Evolutionary conservation across 805 yeast species (phyloP), one percentile per base, ranked within the genome.

Genomic region (Blastobotrys terrestris): DNA sequence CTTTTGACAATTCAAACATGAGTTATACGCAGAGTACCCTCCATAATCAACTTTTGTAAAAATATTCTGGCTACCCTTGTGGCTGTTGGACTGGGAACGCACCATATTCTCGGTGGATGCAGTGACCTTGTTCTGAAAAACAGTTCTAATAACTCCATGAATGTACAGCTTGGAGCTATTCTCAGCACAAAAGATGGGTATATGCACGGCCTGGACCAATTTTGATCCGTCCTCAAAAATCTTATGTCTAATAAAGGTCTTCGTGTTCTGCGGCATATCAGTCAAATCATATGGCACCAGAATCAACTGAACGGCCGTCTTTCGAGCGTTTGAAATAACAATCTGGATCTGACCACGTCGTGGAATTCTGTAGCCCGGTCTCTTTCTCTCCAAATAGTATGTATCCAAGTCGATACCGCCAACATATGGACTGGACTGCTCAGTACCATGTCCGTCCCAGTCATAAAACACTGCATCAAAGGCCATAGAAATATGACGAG

Each of bases 191-290:
- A 52, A 61, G 3, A 67, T 55, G 45, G 62, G 69, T 18, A 67
- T 31, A 48, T 67, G 71, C 7, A 62, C 57, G 3, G 69, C 71
- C 49, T 64, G 62, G 40, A 61, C 49, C 19, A 68, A 53, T 7
- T 51, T 42, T 21, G 55, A 57, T 15, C 53, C 48, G 31, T 47
- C 31, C 4, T 52, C 44, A 49, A 47, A 54, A 22, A 60, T 56
- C 57, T 63, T 62, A 42, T 67, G 71, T 41, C 72, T 53, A n/a
- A 68, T 49, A 26, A 68, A 63, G 3, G 71, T 64, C 55, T 61
- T 62, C 21, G 63, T 53, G 15, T 64, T 63, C 4, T 53, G 51
- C 4, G 65, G 63, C 66, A 68, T 59, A 19, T 58, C 53, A 11
- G 60, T 43, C 41, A 68, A 43, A 51, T 69, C 65, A 51, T 69